A percentile compares a stretch with the other conserved stretches of the same genome.
These are phyloP conservation scores for Pseudogymnoascus sp. DNA, from an alignment of 2,329 filamentous ascomycete species.

Conservation along the genomic window DNA sequence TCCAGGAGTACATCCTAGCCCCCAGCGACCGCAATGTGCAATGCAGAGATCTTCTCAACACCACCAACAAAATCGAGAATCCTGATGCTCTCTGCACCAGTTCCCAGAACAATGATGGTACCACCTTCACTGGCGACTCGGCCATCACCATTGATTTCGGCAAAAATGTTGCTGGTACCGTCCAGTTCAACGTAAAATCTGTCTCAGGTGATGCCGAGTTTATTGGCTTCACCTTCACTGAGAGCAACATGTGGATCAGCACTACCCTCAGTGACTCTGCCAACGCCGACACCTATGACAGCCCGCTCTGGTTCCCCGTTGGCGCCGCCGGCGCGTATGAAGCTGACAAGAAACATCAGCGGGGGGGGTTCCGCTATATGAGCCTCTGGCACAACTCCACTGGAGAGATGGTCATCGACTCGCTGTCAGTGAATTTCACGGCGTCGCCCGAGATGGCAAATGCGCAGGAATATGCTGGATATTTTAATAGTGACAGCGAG, in stretches of 20 bases:
- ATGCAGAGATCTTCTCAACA: slow-evolving; percentile 12
- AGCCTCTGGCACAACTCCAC: slow-evolving; percentile 38
- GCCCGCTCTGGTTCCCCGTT: slow-evolving; percentile 41
- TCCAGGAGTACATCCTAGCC: slow-evolving; percentile 20
- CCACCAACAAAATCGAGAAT: slow-evolving; percentile 17
- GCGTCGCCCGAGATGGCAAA: slow-evolving; percentile 19
- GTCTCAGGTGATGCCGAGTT: slow-evolving; percentile 24
- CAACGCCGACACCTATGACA: slow-evolving; percentile 39
- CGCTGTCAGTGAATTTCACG: slow-evolving; percentile 37
- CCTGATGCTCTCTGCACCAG: slow-evolving; percentile 13
- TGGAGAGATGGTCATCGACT: slow-evolving; percentile 32
- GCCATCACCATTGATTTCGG: slow-evolving; percentile 35
- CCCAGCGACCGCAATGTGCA: slow-evolving; percentile 17
- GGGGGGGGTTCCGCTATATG: slow-evolving; percentile 41
- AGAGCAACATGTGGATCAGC: slow-evolving; percentile 41
- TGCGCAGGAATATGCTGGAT: slow-evolving; percentile 19
- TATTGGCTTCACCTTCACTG: slow-evolving; percentile 35
- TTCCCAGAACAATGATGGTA: not conserved
- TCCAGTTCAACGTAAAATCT: slow-evolving; percentile 28
- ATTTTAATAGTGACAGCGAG: slow-evolving; percentile 29
- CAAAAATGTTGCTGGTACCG: slow-evolving; percentile 34
- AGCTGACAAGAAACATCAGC: slow-evolving; percentile 34
- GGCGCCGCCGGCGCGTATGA: slow-evolving; percentile 34
- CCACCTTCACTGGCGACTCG: slow-evolving; percentile 25
- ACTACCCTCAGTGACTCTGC: slow-evolving; percentile 39